Evolutionary conservation across 306 rosid genomes (phyloP).

Genomic region (Acmispon strigosus): DNA sequence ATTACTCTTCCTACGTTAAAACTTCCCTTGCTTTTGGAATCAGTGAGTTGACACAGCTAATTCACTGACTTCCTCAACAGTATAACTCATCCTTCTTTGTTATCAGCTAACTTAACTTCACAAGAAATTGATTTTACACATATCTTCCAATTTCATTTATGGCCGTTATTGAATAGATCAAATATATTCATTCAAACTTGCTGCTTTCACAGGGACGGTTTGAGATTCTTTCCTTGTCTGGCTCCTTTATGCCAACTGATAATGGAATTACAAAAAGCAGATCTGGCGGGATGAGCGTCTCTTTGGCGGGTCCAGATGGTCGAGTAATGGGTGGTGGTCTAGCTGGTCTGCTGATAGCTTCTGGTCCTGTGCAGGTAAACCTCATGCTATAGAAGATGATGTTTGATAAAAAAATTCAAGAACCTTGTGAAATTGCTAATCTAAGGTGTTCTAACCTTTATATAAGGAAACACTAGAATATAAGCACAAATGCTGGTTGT

Average conservation of each 20-base stretch:
- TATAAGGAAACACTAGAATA: background rate
- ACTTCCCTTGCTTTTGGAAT: background rate
- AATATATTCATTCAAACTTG: constrained; percentile 1
- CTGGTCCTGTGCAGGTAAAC: constrained; percentile 88
- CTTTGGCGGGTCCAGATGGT: constrained; percentile 90
- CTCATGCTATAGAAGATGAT: background rate
- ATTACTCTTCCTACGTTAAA: background rate
- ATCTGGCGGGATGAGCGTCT: constrained; percentile 90
- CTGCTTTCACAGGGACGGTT: constrained; percentile 63
- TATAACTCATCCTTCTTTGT: background rate
- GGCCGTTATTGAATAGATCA: background rate
- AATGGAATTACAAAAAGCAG: constrained; percentile 67
- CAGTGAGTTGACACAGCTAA: background rate
- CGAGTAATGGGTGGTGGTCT: constrained; percentile 89
- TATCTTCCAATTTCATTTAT: background rate
- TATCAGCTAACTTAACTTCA: too few species aligned
- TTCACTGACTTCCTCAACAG: background rate
- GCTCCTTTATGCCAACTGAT: constrained; percentile 80
- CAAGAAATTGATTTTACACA: background rate
- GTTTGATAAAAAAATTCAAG: background rate
- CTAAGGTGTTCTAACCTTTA: background rate
- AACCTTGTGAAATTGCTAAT: background rate
- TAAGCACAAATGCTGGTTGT: background rate
- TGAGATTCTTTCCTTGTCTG: constrained; percentile 86
- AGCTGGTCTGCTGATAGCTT: constrained; percentile 80